A percentile compares a stretch with the other conserved stretches of the same genome.
Evolutionary conservation across 1,284 basidiomycete genomes (phyloP).

Genomic region (Pisolithus thermaeus): DNA sequence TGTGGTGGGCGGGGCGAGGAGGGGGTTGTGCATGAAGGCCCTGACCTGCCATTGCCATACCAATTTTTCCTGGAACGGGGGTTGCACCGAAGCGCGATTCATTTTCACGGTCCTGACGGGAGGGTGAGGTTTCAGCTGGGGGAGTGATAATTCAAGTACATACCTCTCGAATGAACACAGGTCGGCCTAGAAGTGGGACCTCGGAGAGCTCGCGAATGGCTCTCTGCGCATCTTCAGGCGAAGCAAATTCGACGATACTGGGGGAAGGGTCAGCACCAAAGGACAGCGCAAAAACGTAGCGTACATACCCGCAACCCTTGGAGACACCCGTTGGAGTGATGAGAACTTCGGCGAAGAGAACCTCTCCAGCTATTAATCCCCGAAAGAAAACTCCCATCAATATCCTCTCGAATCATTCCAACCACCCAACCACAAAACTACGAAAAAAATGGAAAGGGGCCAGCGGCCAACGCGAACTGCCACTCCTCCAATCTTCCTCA

Average conservation of each 20-base stretch:
- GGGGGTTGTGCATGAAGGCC: constrained; percentile 70
- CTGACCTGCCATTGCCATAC: constrained; percentile 83
- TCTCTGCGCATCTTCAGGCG: constrained; percentile 77
- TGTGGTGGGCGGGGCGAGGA: constrained; percentile 68
- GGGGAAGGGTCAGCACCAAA: constrained; percentile 5
- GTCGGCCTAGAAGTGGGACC: constrained; percentile 81
- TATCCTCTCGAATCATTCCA: constrained; percentile 66
- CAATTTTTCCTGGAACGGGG: constrained; percentile 89
- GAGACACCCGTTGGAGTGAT: constrained; percentile 94
- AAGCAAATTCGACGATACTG: constrained; percentile 91
- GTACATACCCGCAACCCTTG: constrained; percentile 95
- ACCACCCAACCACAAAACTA: constrained; percentile 57
- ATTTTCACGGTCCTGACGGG: constrained; percentile 84
- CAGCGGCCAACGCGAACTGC: constrained; percentile 11
- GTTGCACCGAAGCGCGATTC: constrained; percentile 92
- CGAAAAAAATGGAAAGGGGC: constrained; percentile 28
- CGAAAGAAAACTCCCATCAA: constrained; percentile 81
- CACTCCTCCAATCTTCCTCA: constrained; percentile 26
- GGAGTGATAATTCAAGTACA: constrained; percentile 9
- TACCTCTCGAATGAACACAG: constrained; percentile 95
- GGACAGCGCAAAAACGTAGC: not conserved
- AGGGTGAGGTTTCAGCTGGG: constrained; percentile 2
- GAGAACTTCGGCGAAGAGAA: constrained; percentile 98
- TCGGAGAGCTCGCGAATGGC: constrained; percentile 87
- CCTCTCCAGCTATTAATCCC: constrained; percentile 89